A percentile compares a stretch with the other conserved stretches of the same genome.
These are phyloP conservation scores for Drechslerella stenobrocha DNA, from an alignment of 2,329 filamentous ascomycete genomes.

Conservation along the genomic window DNA sequence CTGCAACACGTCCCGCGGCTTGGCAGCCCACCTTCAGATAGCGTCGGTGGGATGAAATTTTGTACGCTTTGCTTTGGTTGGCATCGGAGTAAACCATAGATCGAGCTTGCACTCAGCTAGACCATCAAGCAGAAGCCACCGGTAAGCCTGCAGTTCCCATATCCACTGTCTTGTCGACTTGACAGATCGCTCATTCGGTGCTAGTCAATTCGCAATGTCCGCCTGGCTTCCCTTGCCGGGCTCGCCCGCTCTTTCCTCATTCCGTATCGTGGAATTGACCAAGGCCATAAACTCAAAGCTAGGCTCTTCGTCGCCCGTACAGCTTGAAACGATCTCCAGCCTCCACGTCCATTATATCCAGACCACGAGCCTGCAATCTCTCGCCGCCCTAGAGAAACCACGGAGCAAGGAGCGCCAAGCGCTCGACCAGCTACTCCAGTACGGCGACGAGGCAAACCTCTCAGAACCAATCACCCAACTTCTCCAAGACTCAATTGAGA, in stretches of 20 bases:
- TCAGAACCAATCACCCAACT: slow-evolving; percentile 56
- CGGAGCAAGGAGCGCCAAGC: slow-evolving; percentile 59
- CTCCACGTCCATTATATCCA: slow-evolving; percentile 70
- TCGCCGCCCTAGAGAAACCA: slow-evolving; percentile 51
- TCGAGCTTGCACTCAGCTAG: slow-evolving; percentile 6
- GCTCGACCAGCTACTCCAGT: slow-evolving; percentile 65
- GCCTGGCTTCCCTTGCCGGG: slow-evolving; percentile 58
- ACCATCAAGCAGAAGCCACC: slow-evolving; percentile 1
- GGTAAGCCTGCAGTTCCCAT: background rate
- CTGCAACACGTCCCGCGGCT: slow-evolving; percentile 47
- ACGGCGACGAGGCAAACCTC: slow-evolving; percentile 62
- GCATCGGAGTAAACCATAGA: background rate
- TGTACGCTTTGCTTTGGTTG: background rate
- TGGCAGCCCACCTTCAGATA: slow-evolving; percentile 34
- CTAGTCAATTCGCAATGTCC: slow-evolving; percentile 34
- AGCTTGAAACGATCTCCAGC: slow-evolving; percentile 59
- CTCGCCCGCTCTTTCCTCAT: slow-evolving; percentile 61
- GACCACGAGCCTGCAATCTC: slow-evolving; percentile 59
- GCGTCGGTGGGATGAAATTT: slow-evolving; percentile 9
- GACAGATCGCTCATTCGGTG: background rate
- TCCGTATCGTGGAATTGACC: slow-evolving; percentile 58
- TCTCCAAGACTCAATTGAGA: slow-evolving; percentile 58
- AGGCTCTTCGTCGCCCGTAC: slow-evolving; percentile 19
- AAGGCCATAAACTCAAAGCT: slow-evolving; percentile 58
- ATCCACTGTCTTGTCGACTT: background rate